Conservation (phyloP, 352 stramenopile genomes). For the Albugo laibachii region DNA sequence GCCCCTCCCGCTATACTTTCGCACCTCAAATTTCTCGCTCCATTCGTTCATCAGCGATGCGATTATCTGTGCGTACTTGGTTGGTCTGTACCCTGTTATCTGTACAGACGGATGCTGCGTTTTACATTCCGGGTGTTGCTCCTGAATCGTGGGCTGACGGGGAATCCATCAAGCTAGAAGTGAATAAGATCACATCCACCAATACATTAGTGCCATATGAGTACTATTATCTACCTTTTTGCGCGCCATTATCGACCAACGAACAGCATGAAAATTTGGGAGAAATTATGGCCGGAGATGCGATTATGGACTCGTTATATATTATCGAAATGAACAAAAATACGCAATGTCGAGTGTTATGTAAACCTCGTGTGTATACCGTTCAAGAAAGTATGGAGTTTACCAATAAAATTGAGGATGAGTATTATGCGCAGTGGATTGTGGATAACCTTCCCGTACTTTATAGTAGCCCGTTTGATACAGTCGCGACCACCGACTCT, state of each 20-base stretch:
- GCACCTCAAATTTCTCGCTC: too few relatives aligned
- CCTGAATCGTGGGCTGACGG: constrained; percentile 63
- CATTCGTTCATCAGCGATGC: too few relatives aligned
- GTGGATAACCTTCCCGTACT: constrained; percentile 84
- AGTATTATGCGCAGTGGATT: constrained; percentile 91
- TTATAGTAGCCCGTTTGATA: constrained; percentile 56
- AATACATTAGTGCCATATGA: constrained; percentile 97
- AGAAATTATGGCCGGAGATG: constrained; percentile 82
- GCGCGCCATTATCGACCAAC: constrained; percentile 54
- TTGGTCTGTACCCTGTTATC: too few relatives aligned
- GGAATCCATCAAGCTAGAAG: constrained; percentile 83
- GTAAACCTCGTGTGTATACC: constrained; percentile 71
- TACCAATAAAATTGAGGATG: constrained; percentile 83
- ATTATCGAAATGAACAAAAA: constrained; percentile 79
- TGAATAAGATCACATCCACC: constrained; percentile 96
- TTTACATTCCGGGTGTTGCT: constrained; percentile 73
- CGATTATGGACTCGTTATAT: constrained; percentile 84
- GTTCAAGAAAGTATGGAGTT: constrained; percentile 62
- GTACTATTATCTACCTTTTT: constrained; percentile 97
- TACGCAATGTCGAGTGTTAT: constrained; percentile 78
- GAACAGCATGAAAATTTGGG: constrained; percentile 83
- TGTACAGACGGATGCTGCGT: constrained; percentile 19
- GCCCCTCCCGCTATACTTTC: too few relatives aligned
- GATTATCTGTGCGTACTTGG: too few relatives aligned
- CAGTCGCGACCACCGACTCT: constrained; percentile 22